These are phyloP conservation scores for Tolypocladium nubicola DNA, from an alignment of 2,329 filamentous ascomycete genomes.

Conservation along the genomic window DNA sequence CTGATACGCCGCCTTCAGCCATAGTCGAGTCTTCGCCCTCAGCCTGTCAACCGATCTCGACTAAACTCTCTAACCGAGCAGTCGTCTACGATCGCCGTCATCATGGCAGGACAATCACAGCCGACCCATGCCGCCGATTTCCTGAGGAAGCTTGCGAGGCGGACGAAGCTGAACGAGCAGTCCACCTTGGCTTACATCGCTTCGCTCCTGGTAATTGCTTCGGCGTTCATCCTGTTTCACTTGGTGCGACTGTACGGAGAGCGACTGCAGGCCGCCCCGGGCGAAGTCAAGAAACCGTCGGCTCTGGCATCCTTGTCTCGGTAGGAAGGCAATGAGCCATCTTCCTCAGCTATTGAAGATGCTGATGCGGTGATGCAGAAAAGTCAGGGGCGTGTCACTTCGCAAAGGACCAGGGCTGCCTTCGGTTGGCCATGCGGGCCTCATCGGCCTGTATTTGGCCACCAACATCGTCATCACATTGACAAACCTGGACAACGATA, in stretches of 20 bases:
- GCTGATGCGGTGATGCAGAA: slow-evolving; percentile 8
- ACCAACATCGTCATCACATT: slow-evolving; percentile 24
- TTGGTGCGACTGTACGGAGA: slow-evolving; percentile 1
- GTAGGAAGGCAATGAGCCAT: background rate
- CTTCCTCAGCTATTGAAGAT: background rate
- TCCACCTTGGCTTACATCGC: slow-evolving; percentile 4
- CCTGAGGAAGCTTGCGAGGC: background rate
- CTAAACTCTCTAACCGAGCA: background rate
- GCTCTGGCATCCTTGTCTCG: background rate
- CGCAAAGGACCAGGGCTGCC: slow-evolving; percentile 15
- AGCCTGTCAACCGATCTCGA: background rate
- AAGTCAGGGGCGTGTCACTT: slow-evolving; percentile 14
- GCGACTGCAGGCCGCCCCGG: background rate
- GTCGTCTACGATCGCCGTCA: background rate
- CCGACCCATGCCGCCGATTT: background rate
- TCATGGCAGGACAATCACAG: background rate
- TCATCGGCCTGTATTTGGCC: slow-evolving; percentile 17
- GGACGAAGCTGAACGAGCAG: slow-evolving; percentile 1
- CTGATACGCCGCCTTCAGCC: background rate
- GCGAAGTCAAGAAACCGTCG: background rate
- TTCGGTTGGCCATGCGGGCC: slow-evolving; percentile 20
- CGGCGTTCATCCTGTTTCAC: slow-evolving; percentile 4
- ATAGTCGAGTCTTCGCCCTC: background rate
- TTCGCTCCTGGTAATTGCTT: slow-evolving; percentile 1
- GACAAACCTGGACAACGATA: slow-evolving; percentile 19